Conservation (phyloP, 305 asterid genomes). For the Fraxinus greggii region DNA sequence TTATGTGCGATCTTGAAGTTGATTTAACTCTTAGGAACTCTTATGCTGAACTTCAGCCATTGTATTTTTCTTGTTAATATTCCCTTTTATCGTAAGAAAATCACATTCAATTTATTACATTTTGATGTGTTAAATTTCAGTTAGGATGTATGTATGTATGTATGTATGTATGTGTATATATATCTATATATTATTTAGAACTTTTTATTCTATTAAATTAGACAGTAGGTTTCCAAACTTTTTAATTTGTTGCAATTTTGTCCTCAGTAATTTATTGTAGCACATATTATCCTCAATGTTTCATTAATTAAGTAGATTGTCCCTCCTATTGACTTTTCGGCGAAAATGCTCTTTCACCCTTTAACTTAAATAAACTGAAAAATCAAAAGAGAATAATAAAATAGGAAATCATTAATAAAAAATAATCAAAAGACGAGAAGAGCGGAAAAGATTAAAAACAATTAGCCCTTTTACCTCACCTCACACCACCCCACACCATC, state of each 20-base stretch:
- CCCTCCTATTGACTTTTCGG: not conserved
- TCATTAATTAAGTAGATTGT: not conserved
- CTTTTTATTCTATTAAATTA: too few species aligned
- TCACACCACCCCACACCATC: too few species aligned
- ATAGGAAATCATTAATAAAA: not conserved
- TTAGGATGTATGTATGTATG: not conserved
- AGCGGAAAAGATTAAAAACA: not conserved
- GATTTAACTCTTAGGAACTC: not conserved
- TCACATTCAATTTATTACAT: not conserved
- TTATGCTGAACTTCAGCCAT: not conserved
- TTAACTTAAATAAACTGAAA: not conserved
- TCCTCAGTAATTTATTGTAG: not conserved
- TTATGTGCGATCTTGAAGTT: constrained; percentile 18
- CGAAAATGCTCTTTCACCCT: not conserved
- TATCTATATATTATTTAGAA: not conserved
- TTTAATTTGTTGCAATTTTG: not conserved
- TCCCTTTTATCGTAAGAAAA: not conserved
- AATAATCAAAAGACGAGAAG: not conserved
- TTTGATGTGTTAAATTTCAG: not conserved
- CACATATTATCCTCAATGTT: not conserved
- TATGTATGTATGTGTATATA: too few species aligned
- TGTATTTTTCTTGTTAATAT: not conserved
- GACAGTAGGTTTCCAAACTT: not conserved
- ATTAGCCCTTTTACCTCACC: too few species aligned
- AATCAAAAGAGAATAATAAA: not conserved